Conservation (phyloP, 768 basidiomycete species). For the Leucocoprinus birnbaumii region DNA sequence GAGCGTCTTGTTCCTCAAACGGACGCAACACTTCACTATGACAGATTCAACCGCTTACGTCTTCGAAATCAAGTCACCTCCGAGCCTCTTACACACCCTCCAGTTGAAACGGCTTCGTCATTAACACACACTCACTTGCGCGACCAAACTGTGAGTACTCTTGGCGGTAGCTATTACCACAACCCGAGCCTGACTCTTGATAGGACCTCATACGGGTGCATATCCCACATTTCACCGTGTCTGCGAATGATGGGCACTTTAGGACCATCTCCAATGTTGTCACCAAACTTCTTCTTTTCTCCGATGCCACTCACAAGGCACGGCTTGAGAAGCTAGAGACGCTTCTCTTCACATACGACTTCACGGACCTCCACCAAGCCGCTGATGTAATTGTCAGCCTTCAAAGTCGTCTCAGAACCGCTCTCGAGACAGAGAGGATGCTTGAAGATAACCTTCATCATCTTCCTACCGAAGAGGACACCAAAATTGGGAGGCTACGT, state of each 20-base stretch:
- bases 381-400: slow-evolving; percentile 67
- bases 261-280: slow-evolving; percentile 84
- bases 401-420: slow-evolving; percentile 69
- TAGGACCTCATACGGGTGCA: slow-evolving; percentile 82
- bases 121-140: slow-evolving; percentile 26
- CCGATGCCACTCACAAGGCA: slow-evolving; percentile 80
- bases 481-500: slow-evolving; percentile 53
- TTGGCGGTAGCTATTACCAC: background rate
- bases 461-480: slow-evolving; percentile 39
- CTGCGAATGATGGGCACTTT: slow-evolving; percentile 81
- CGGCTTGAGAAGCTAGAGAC: slow-evolving; percentile 78
- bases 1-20: slow-evolving; percentile 91
- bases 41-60: slow-evolving; percentile 92
- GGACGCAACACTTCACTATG: slow-evolving; percentile 80
- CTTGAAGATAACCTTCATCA: slow-evolving; percentile 35
- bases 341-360: slow-evolving; percentile 85
- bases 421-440: slow-evolving; percentile 47
- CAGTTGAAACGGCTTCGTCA: slow-evolving; percentile 30
- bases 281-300: slow-evolving; percentile 84
- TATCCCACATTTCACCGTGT: slow-evolving; percentile 84
- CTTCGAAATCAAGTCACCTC: slow-evolving; percentile 70
- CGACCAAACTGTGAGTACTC: slow-evolving; percentile 30
- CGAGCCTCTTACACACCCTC: slow-evolving; percentile 30
- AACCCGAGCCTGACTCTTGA: background rate
- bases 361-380: slow-evolving; percentile 71